Evolutionary conservation across 1,284 basidiomycete genomes (phyloP), one percentile per base, ranked within the genome.

Genomic region (Malassezia brasiliensis): DNA sequence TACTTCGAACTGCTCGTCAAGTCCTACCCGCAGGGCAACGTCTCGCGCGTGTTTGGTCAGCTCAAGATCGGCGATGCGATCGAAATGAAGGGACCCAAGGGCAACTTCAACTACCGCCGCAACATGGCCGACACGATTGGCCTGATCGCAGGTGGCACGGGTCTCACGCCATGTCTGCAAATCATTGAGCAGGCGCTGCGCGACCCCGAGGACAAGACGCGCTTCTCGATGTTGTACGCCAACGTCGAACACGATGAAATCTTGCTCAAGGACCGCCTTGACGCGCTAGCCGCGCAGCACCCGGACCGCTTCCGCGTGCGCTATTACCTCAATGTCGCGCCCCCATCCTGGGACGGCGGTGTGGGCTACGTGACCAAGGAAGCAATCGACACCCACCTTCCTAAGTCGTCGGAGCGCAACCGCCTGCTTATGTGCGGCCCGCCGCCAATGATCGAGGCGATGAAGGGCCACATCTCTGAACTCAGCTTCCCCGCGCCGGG

Each of bases 1-100:
- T 83, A 87, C 78, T 96, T 98, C 75, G 91, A 96, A 76, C 83
- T 98, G 55, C 82, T 98, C 68, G 85, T 98, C 79, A 98, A 98
- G 90, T 82, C 90, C 6, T 98, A 98, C 75, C 89, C 93, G 72
- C 85, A 89, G 75, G 94, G 94, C 58, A 96, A 96, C 79, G 87
- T 98, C 72, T 96, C 93, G 19, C 83, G 85, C 61, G 77, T 80
- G 94, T 69, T 83, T 81, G 41, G 78, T 82, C 50, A 81, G 90
- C 75, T 88, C 86, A 66, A 67, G 57, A 53, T 71, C 19, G 72
- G 67, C 80, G 93, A 62, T 76, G 83, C 80, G 40, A 80, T 96
- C 66, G 83, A 84, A 64, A 82, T 96, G 79, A 94, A 90, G 77
- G 93, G 93, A 2, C 93, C 93, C 66, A 94, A 89, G 78, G 93